Conservation (phyloP, 306 rosid genomes). For the Cucurbita pepo region DNA sequence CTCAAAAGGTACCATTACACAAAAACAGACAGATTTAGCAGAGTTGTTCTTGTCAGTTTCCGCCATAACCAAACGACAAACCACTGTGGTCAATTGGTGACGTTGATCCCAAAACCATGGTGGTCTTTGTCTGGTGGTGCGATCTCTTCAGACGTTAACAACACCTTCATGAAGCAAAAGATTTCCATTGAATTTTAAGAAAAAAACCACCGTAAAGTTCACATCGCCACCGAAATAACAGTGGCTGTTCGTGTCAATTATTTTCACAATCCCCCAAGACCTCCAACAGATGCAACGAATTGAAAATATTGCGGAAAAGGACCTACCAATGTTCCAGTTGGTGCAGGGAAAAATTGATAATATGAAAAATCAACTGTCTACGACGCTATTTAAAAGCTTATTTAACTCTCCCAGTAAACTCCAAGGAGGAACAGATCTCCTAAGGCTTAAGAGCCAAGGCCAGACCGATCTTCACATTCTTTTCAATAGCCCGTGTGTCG, state of each 20-base stretch:
- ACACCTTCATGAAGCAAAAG: no score
- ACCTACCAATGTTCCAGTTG: neutral
- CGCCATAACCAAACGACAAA: no score
- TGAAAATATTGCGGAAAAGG: conserved; percentile 12
- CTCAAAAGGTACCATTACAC: no score
- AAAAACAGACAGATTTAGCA: no score
- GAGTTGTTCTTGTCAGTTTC: no score
- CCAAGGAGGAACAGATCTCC: neutral
- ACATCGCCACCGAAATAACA: neutral
- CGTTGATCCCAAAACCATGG: no score
- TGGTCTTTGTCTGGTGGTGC: no score
- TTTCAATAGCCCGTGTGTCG: conserved; percentile 62
- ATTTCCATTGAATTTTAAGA: neutral
- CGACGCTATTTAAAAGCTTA: neutral
- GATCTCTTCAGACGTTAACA: no score
- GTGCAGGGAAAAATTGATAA: neutral
- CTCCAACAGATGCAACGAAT: conserved; percentile 33
- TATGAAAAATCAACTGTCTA: neutral
- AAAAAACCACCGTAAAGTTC: neutral
- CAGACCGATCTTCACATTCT: conserved; percentile 85
- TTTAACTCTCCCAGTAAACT: conserved; percentile 5
- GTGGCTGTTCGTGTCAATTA: conserved; percentile 34
- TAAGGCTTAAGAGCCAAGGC: conserved; percentile 82
- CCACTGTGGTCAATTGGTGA: no score
- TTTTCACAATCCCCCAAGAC: conserved; percentile 44